These are phyloP conservation scores for Lactarius akahatsu DNA, from an alignment of 768 basidiomycete species.

Conservation along the genomic window DNA sequence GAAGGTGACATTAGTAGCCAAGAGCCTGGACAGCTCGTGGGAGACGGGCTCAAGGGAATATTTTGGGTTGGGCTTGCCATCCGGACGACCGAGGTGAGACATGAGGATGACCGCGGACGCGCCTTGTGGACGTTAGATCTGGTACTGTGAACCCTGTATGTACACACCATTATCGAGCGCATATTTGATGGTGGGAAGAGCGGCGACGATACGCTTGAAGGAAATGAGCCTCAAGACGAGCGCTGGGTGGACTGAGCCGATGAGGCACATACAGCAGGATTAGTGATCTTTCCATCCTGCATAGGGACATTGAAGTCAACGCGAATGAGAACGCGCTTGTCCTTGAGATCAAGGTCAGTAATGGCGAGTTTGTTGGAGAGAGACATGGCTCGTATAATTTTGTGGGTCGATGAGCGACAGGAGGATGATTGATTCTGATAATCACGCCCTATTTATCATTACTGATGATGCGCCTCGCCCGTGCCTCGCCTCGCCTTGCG, in stretches of 20 bases:
- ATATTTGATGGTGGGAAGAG: slow-evolving; percentile 92
- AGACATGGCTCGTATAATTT: slow-evolving; percentile 60
- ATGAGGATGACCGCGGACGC: slow-evolving; percentile 86
- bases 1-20: slow-evolving; percentile 72
- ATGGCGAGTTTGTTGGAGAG: slow-evolving; percentile 94
- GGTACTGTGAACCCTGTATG: slow-evolving; percentile 2
- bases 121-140: slow-evolving; percentile 43
- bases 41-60: slow-evolving; percentile 91
- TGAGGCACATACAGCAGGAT: slow-evolving; percentile 75
- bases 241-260: slow-evolving; percentile 10
- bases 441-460: slow-evolving; percentile 18
- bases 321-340: slow-evolving; percentile 87
- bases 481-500: slow-evolving; percentile 8
- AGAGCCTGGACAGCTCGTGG: slow-evolving; percentile 70
- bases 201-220: slow-evolving; percentile 89
- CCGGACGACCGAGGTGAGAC: slow-evolving; percentile 97
- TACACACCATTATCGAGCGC: slow-evolving; percentile 76
- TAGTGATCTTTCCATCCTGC: slow-evolving; percentile 89
- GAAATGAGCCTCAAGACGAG: slow-evolving; percentile 11
- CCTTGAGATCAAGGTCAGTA: slow-evolving; percentile 84
- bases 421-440: slow-evolving; percentile 1
- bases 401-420: slow-evolving; percentile 17
- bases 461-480: slow-evolving; percentile 2
- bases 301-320: slow-evolving; percentile 97
- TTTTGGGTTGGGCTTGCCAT: slow-evolving; percentile 85